A percentile compares a stretch with the other conserved stretches of the same genome.
phyloP scores from a whole-genome alignment of 2,329 filamentous ascomycete genomes.

The Xylaria sp. region DNA sequence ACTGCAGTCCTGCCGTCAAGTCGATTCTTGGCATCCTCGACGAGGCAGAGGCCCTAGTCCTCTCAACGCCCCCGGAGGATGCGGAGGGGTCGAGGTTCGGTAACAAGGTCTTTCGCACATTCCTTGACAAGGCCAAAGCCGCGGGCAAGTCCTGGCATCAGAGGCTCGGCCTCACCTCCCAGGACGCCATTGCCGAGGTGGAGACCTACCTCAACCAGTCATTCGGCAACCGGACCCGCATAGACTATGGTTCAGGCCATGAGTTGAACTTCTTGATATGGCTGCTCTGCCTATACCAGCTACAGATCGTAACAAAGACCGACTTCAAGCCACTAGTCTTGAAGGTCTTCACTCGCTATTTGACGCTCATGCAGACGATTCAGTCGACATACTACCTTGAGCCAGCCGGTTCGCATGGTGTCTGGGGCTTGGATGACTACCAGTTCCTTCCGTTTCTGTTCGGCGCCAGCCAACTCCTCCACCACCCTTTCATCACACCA shows the following conservation, averaged over 20 bases:
- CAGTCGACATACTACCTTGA: slow-evolving; percentile 96
- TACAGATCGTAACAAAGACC: slow-evolving; percentile 62
- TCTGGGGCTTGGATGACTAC: slow-evolving; percentile 98
- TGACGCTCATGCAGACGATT: slow-evolving; percentile 82
- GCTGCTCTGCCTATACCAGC: slow-evolving; percentile 89
- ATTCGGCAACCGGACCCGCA: slow-evolving; percentile 82
- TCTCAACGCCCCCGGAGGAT: slow-evolving; percentile 76
- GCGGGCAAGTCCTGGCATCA: slow-evolving; percentile 65
- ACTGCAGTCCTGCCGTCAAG: slow-evolving; percentile 62
- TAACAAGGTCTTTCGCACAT: slow-evolving; percentile 85
- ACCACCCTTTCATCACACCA: slow-evolving; percentile 80
- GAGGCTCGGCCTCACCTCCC: slow-evolving; percentile 55
- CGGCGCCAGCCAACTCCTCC: slow-evolving; percentile 84
- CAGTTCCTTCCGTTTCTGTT: slow-evolving; percentile 96
- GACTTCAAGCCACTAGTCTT: slow-evolving; percentile 79
- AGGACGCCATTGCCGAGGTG: slow-evolving; percentile 67
- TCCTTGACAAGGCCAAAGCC: slow-evolving; percentile 70
- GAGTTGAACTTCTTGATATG: slow-evolving; percentile 97
- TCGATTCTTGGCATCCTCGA: slow-evolving; percentile 72
- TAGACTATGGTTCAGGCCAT: slow-evolving; percentile 97
- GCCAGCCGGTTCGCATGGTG: slow-evolving; percentile 93
- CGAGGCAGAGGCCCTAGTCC: slow-evolving; percentile 67
- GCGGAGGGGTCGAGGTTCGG: slow-evolving; percentile 90
- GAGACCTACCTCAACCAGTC: slow-evolving; percentile 80
- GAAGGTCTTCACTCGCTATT: slow-evolving; percentile 78